Evolutionary conservation across 2,329 filamentous ascomycete genomes (phyloP).

Genomic region (Seiridium cupressi): DNA sequence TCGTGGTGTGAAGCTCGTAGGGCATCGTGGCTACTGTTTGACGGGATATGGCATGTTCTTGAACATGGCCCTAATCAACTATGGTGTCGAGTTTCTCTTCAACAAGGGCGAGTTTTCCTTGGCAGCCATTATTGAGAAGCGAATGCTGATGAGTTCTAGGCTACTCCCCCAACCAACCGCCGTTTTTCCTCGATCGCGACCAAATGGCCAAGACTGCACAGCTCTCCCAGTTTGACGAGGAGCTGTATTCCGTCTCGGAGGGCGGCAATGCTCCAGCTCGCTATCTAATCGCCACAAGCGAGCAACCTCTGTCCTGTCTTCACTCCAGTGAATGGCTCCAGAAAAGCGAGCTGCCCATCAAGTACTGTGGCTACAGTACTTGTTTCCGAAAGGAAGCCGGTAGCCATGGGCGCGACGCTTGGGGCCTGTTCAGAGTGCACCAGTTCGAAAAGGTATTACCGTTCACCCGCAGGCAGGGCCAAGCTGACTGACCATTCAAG

Average conservation of each 20-base stretch:
- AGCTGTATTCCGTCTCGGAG: conserved; percentile 91
- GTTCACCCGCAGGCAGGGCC: too few species aligned
- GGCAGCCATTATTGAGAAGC: too few species aligned
- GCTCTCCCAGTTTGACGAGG: conserved; percentile 62
- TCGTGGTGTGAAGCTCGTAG: conserved; percentile 89
- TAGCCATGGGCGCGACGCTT: conserved; percentile 87
- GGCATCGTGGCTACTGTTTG: conserved; percentile 91
- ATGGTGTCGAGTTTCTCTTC: conserved; percentile 85
- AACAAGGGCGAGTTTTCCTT: conserved; percentile 62
- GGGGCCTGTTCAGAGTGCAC: conserved; percentile 89
- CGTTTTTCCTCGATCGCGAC: conserved; percentile 83
- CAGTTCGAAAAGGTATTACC: conserved; percentile 72
- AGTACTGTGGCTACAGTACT: conserved; percentile 88
- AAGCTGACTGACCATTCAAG: too few species aligned
- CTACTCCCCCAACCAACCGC: conserved; percentile 58
- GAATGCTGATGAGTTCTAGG: too few species aligned
- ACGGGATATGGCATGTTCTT: conserved; percentile 86
- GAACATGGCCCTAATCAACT: conserved; percentile 92
- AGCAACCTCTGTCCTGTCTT: conserved; percentile 91
- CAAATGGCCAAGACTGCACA: conserved; percentile 54
- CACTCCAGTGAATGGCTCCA: conserved; percentile 94
- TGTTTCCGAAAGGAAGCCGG: conserved; percentile 97
- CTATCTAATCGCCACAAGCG: conserved; percentile 49
- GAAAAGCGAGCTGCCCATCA: conserved; percentile 82
- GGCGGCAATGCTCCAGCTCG: conserved; percentile 64